Evolutionary conservation across 139 green algal species (phyloP).

Genomic region (Coccomyxa sp.): DNA sequence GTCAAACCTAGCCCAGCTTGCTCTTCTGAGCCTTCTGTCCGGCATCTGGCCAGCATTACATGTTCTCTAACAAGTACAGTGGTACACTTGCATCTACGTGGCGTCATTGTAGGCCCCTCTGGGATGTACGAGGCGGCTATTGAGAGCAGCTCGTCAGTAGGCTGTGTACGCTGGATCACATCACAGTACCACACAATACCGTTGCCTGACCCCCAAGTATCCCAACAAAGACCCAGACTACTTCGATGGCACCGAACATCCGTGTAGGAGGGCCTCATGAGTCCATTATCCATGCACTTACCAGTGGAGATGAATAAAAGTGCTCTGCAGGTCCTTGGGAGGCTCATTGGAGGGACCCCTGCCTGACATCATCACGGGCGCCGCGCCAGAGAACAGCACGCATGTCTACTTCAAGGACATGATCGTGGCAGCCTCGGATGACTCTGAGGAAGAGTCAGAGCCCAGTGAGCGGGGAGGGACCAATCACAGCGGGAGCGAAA

Average conservation of each 20-base stretch:
- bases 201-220: too few relatives aligned
- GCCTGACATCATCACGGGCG: neutral
- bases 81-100: neutral
- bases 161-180: too few relatives aligned
- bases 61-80: neutral
- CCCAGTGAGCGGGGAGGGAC: neutral
- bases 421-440: constrained; percentile 31
- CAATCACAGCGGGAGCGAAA: neutral
- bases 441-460: constrained; percentile 19
- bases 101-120: neutral
- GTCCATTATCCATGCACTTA: neutral
- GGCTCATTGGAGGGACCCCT: neutral
- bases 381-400: constrained; percentile 21
- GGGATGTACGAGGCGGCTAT: neutral
- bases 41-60: neutral
- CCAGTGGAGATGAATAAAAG: neutral
- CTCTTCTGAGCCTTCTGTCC: neutral
- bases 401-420: constrained; percentile 32
- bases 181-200: too few relatives aligned
- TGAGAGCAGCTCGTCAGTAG: too few relatives aligned
- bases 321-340: neutral
- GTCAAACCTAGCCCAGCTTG: neutral
- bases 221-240: neutral
- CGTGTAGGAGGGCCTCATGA: neutral
- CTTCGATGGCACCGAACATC: neutral